Evolutionary conservation across 31 red algal species (phyloP).

Genomic region (Endocladia muricata): DNA sequence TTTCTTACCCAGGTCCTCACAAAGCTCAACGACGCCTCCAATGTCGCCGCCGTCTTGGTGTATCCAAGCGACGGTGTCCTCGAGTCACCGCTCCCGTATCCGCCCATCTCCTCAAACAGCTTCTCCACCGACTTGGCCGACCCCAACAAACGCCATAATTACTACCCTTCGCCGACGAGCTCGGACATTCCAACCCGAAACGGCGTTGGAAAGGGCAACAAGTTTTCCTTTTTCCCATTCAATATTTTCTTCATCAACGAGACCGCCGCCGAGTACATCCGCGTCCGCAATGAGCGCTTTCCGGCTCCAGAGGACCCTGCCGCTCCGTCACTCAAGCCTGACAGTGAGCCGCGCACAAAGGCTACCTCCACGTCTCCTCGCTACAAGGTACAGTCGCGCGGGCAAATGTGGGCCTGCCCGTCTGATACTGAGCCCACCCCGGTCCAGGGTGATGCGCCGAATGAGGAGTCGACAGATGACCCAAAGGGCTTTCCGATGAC

Average conservation of each 20-base stretch:
- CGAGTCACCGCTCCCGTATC: background rate
- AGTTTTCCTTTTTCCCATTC: conserved; percentile 51
- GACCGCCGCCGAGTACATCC: conserved; percentile 28
- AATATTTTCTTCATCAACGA: conserved; percentile 65
- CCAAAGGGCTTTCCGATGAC: conserved; percentile 13
- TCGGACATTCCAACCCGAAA: conserved; percentile 8
- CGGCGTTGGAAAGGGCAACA: conserved; percentile 7
- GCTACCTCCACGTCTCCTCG: conserved; percentile 25
- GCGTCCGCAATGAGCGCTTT: background rate
- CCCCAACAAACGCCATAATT: conserved; percentile 33
- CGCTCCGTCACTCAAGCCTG: background rate
- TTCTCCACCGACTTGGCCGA: conserved; percentile 11
- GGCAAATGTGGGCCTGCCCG: conserved; percentile 74
- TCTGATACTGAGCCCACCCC: background rate
- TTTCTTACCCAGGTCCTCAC: conserved; percentile 23
- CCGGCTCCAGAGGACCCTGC: background rate
- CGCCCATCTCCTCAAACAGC: conserved; percentile 9
- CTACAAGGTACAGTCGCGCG: conserved; percentile 59
- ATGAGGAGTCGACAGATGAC: background rate
- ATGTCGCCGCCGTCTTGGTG: conserved; percentile 65
- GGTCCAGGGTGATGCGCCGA: background rate
- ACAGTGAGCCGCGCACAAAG: background rate
- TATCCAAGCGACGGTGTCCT: background rate
- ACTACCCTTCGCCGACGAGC: background rate
- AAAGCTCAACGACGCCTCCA: conserved; percentile 12